Evolutionary conservation across 1,284 basidiomycete species (phyloP).

Genomic region (Microbotryomycetes sp.): DNA sequence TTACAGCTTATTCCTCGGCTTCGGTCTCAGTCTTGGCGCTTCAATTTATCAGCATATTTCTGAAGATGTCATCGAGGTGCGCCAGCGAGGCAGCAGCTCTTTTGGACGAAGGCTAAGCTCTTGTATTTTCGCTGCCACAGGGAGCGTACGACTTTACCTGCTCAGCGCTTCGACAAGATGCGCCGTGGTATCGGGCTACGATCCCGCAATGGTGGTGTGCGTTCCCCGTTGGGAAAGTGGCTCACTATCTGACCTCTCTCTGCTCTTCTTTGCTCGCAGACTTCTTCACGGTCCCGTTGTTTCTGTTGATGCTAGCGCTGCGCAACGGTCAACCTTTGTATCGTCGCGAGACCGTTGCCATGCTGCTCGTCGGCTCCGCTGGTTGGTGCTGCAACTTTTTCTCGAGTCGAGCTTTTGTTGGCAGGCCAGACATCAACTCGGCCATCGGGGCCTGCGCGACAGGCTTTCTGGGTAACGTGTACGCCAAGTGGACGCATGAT

Average conservation of each 20-base stretch:
- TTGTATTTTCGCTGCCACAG: background rate
- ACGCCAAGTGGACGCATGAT: background rate
- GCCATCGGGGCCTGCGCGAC: background rate
- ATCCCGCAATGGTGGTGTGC: background rate
- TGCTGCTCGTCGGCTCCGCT: background rate
- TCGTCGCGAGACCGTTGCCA: background rate
- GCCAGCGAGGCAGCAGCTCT: no score
- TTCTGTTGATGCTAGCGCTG: background rate
- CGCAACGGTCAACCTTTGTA: background rate
- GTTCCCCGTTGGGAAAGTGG: no score
- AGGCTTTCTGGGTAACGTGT: background rate
- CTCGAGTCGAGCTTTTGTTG: background rate
- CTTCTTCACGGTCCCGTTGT: background rate
- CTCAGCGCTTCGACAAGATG: background rate
- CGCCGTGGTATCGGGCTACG: background rate
- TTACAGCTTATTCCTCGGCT: constrained; percentile 2
- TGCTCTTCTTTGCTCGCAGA: background rate
- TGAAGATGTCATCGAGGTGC: background rate
- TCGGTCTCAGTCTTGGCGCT: background rate
- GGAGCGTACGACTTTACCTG: background rate
- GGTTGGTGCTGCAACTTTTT: background rate
- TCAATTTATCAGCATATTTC: background rate
- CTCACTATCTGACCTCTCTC: no score
- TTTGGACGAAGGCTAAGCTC: no score
- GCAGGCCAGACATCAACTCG: background rate